These are phyloP conservation scores for Fusarium sp. DNA, from an alignment of 2,329 filamentous ascomycete genomes.

Conservation along the genomic window DNA sequence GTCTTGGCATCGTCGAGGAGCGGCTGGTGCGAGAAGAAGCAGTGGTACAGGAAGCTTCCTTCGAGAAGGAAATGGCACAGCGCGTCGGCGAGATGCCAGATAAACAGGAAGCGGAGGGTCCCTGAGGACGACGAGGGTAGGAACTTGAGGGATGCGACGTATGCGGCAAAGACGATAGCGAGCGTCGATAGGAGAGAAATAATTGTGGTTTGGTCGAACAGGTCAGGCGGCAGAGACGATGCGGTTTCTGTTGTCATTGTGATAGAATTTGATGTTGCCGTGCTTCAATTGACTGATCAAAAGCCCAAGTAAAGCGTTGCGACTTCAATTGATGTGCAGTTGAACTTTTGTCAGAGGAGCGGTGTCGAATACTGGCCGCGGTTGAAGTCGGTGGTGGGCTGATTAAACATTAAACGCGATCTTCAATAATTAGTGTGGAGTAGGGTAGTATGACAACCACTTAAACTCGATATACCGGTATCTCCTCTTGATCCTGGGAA, in stretches of 20 bases:
- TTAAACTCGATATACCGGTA: not conserved
- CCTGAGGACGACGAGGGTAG: slow-evolving; percentile 63
- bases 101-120: slow-evolving; percentile 81
- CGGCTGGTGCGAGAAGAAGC: slow-evolving; percentile 77
- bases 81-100: slow-evolving; percentile 95
- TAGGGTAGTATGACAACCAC: not conserved
- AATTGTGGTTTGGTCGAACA: slow-evolving; percentile 71
- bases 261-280: not conserved
- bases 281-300: not conserved
- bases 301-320: not conserved
- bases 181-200: slow-evolving; percentile 68
- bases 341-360: slow-evolving; percentile 8
- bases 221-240: slow-evolving; percentile 61
- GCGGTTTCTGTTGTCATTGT: slow-evolving; percentile 32
- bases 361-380: slow-evolving; percentile 19
- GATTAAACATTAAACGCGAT: slow-evolving; percentile 2
- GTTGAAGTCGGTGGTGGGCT: slow-evolving; percentile 1
- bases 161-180: slow-evolving; percentile 63
- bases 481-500: not conserved
- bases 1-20: slow-evolving; percentile 47
- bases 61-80: slow-evolving; percentile 93
- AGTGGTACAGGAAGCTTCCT: slow-evolving; percentile 92
- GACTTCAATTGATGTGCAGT: not conserved
- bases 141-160: slow-evolving; percentile 60
- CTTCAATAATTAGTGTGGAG: slow-evolving; percentile 1